Evolutionary conservation across 495 filamentous ascomycete species (phyloP).

Genomic region (Penicillium maclennaniae): DNA sequence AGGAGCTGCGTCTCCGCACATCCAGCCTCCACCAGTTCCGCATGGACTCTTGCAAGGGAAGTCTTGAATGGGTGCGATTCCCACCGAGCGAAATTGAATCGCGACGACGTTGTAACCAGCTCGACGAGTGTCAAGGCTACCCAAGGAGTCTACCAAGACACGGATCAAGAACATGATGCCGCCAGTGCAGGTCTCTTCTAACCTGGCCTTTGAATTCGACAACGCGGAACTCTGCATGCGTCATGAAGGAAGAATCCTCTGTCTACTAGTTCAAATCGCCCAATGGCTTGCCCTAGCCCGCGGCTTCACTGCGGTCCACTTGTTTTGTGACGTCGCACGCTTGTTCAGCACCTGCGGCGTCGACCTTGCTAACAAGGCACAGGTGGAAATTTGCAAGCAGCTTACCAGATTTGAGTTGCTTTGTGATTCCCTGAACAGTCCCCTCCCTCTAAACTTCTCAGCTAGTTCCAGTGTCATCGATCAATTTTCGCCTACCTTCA

Average conservation of each 20-base stretch:
- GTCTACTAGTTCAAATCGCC: conserved; percentile 20
- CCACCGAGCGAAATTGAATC: neutral
- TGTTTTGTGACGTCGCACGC: conserved; percentile 24
- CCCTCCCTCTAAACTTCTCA: neutral
- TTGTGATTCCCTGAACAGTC: neutral
- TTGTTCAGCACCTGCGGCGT: conserved; percentile 11
- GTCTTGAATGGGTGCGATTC: conserved; percentile 26
- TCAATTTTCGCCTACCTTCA: neutral
- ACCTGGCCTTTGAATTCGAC: neutral
- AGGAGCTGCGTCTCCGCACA: conserved; percentile 1
- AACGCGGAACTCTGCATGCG: neutral
- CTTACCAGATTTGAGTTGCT: conserved; percentile 1
- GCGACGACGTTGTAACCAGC: neutral
- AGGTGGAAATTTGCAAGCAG: conserved; percentile 13
- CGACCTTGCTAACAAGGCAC: neutral
- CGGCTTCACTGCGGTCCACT: conserved; percentile 25
- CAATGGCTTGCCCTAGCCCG: conserved; percentile 26
- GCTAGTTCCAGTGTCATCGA: neutral
- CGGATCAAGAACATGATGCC: neutral
- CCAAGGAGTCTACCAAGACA: neutral
- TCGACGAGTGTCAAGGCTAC: neutral
- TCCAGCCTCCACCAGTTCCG: conserved; percentile 22
- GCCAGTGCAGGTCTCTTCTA: neutral
- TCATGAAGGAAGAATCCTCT: neutral
- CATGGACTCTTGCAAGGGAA: conserved; percentile 22